These are phyloP conservation scores for Tritrichomonas musculus DNA, from an alignment of 208 protist species.

Conservation along the genomic window DNA sequence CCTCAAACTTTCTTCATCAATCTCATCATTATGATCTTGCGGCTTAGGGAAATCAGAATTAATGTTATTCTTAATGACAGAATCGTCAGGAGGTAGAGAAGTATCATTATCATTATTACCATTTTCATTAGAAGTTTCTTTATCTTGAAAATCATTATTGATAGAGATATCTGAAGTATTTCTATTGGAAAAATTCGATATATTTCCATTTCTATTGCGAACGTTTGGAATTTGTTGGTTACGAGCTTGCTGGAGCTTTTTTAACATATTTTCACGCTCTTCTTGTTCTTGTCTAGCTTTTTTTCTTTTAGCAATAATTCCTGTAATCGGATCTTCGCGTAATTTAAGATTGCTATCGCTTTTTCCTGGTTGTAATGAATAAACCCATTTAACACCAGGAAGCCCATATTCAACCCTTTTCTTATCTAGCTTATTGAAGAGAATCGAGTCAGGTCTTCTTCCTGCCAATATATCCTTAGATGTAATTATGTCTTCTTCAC, in stretches of 20 bases:
- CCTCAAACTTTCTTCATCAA: too few relatives aligned
- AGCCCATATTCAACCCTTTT: background rate
- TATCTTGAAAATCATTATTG: too few relatives aligned
- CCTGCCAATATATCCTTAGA: background rate
- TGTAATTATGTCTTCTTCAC: background rate
- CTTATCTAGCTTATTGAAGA: background rate
- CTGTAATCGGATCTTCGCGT: constrained; percentile 17
- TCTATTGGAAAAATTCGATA: too few relatives aligned
- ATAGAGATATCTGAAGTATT: too few relatives aligned
- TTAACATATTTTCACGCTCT: background rate
- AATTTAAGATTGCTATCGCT: background rate
- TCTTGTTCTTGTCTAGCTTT: background rate
- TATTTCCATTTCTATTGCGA: background rate
- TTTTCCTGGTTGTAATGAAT: background rate
- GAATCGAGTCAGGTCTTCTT: background rate
- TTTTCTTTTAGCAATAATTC: background rate
- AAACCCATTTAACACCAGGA: background rate
- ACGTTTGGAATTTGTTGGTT: background rate
- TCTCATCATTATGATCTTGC: too few relatives aligned
- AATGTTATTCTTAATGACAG: too few relatives aligned
- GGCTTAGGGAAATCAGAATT: too few relatives aligned
- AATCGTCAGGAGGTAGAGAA: too few relatives aligned
- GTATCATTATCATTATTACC: too few relatives aligned
- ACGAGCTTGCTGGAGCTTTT: background rate
- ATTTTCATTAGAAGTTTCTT: too few relatives aligned